Evolutionary conservation across 106 monocot genomes (phyloP), one percentile per base, ranked within the genome.

Genomic region (Posidonia australis): DNA sequence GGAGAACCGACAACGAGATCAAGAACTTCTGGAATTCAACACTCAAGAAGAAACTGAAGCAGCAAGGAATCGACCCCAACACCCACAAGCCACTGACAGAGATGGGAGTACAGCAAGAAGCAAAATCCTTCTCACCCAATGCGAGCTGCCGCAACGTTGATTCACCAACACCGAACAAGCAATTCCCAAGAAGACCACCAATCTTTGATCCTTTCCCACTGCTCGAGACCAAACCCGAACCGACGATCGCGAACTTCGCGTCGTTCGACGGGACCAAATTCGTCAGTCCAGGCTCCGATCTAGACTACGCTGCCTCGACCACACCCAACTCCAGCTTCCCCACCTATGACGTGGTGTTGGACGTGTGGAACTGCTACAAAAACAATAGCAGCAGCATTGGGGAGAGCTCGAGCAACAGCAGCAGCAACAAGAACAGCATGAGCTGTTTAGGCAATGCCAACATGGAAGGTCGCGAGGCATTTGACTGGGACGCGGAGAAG

Each of bases 21-120:
- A 71, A 71, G 54, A 71, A 71, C 49, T 63, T 53, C 71, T 71
- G 71, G 71, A 71, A 71, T 24, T 65, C 72, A 10, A 51, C n/a
- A 46, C 45, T 73, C 27, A 73, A 73, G 65, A 73, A 73, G 72
- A 73, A 73, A 27, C 72, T 73, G 9, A 57, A 26, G 28, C 58
- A 64, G 53, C 62, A 21, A 17, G 72, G 72, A 9, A 64, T 72
- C 41, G 72, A 72, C 54, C 72, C 72, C 1, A 41, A 53, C 52
- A 72, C 72, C 16, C 72, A 64, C 63, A 51, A 55, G 46, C 72
- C 63, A 60, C 31, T 70, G 63, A 55, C 55, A 21, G 61, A 62
- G 13, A 43, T 14, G 13, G 61, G 19, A 19, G n/a, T 23, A 49
- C 48, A 49, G 25, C 23, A 42, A 43, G 61, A 43, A 43, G 6